Percentiles rank a stretch among this genome's conserved stretches.
phyloP scores from a whole-genome alignment of 2,329 filamentous ascomycete genomes.

The Zymoseptoria brevis region DNA sequence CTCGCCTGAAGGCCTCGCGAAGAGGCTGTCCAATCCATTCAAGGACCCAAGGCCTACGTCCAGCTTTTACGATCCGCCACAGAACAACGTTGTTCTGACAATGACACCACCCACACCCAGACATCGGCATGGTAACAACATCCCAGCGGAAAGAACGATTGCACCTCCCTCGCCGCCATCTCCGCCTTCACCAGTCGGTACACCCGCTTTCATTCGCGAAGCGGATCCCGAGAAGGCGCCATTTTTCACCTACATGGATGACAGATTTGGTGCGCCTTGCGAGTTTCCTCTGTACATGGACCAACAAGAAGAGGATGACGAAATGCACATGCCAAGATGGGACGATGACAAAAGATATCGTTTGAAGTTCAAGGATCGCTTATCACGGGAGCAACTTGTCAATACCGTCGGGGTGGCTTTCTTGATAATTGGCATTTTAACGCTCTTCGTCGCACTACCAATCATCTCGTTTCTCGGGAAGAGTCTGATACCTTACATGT shows the following conservation, averaged over 20 bases:
- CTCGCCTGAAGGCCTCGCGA: constrained; percentile 20
- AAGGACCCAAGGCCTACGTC: constrained; percentile 24
- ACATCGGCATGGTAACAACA: not conserved
- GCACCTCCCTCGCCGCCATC: constrained; percentile 2
- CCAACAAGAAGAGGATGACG: constrained; percentile 47
- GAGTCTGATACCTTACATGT: constrained; percentile 33
- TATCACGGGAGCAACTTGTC: constrained; percentile 36
- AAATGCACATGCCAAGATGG: constrained; percentile 46
- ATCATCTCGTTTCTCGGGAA: constrained; percentile 40
- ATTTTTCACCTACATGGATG: constrained; percentile 39
- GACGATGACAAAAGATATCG: constrained; percentile 42
- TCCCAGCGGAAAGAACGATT: constrained; percentile 3
- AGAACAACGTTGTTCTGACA: constrained; percentile 11
- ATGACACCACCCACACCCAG: constrained; percentile 13
- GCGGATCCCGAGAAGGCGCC: constrained; percentile 29
- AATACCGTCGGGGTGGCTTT: constrained; percentile 38
- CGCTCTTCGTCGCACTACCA: constrained; percentile 45
- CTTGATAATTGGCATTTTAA: constrained; percentile 41
- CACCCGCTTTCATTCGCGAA: constrained; percentile 24
- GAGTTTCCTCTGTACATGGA: constrained; percentile 42
- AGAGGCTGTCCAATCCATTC: constrained; percentile 29
- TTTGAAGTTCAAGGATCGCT: constrained; percentile 38
- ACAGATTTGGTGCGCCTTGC: constrained; percentile 39
- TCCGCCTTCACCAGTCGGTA: constrained; percentile 10
- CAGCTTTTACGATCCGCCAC: constrained; percentile 19